phyloP scores from a whole-genome alignment of 768 basidiomycete genomes.

The Clitopilus hobsonii region DNA sequence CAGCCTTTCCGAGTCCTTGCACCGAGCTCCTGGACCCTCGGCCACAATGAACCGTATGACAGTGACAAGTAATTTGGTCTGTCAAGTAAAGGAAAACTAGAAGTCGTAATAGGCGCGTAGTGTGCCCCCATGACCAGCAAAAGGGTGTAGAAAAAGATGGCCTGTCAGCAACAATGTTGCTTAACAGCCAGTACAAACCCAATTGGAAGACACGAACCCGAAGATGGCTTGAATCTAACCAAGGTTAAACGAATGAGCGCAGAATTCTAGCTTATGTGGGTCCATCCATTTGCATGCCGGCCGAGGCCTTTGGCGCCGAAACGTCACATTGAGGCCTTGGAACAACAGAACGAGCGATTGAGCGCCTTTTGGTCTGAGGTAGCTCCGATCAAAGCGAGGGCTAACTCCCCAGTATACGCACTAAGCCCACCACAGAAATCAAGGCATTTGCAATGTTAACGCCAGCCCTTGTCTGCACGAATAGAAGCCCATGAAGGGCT shows the following conservation, averaged over 20 bases:
- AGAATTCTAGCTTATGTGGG: no score
- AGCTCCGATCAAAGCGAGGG: no score
- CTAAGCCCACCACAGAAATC: no score
- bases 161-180: not conserved
- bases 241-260: not conserved
- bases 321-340: no score
- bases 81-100: not conserved
- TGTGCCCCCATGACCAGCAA: not conserved
- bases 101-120: not conserved
- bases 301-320: not conserved
- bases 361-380: no score
- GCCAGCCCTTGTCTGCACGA: no score
- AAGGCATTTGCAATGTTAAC: no score
- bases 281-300: not conserved
- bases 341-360: no score
- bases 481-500: no score
- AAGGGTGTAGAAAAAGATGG: not conserved
- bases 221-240: not conserved
- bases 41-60: not conserved
- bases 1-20: not conserved
- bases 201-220: no score
- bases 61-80: not conserved
- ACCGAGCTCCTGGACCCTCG: not conserved
- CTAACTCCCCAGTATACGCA: no score
- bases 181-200: not conserved